phyloP scores from a whole-genome alignment of 2,329 filamentous ascomycete genomes.

The Ilyonectria mors-panacis region DNA sequence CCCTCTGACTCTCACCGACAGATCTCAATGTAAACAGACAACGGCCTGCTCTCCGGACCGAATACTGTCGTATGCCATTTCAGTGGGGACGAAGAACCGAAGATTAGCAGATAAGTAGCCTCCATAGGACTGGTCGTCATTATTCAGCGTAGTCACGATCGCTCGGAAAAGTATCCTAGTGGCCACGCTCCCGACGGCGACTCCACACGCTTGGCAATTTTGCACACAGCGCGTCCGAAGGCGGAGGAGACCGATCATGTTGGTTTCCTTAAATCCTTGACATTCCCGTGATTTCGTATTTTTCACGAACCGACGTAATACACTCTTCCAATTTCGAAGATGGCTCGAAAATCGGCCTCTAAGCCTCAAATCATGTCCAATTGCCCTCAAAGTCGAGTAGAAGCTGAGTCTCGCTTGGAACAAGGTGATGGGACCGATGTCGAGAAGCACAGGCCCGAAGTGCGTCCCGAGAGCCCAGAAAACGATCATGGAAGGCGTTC shows the following conservation, averaged over 20 bases:
- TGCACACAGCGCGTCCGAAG: slow-evolving; percentile 19
- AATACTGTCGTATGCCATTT: neutral
- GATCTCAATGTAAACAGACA: neutral
- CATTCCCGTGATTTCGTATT: slow-evolving; percentile 21
- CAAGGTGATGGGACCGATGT: neutral
- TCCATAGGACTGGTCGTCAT: slow-evolving; percentile 9
- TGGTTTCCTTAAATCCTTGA: slow-evolving; percentile 28
- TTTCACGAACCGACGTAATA: neutral
- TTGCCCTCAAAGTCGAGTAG: neutral
- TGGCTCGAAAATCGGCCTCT: no score
- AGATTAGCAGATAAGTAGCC: slow-evolving; percentile 7
- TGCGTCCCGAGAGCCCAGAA: neutral
- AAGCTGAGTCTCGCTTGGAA: neutral
- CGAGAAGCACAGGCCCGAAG: slow-evolving; percentile 9
- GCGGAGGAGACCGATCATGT: slow-evolving; percentile 11
- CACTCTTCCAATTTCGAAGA: neutral
- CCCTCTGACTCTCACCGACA: neutral
- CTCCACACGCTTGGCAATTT: slow-evolving; percentile 21
- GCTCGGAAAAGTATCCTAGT: slow-evolving; percentile 30
- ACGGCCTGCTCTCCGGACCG: neutral
- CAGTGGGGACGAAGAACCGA: neutral
- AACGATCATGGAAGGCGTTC: slow-evolving; percentile 1
- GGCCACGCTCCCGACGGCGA: slow-evolving; percentile 11
- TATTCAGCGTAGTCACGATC: slow-evolving; percentile 27
- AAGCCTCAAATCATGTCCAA: slow-evolving; percentile 6